Evolutionary conservation across 2,329 filamentous ascomycete species (phyloP).

Genomic region (Gyromitra esculenta): DNA sequence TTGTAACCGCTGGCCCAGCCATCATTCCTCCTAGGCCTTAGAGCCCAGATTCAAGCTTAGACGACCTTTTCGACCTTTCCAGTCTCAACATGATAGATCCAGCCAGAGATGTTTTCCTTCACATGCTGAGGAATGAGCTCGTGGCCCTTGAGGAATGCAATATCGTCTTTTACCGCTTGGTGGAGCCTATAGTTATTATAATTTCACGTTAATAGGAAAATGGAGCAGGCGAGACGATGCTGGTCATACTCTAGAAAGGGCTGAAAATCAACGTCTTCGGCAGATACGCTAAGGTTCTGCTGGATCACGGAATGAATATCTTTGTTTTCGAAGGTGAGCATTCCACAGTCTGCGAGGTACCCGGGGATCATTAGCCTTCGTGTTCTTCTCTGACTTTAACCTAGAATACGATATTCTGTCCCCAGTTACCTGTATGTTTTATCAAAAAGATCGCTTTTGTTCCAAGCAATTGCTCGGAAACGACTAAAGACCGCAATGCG

Average conservation of each 20-base stretch:
- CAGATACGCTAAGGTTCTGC: conserved; percentile 68
- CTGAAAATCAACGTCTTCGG: conserved; percentile 61
- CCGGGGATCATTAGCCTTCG: neutral
- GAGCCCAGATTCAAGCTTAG: conserved; percentile 54
- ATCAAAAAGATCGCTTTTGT: conserved; percentile 78
- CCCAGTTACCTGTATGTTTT: conserved; percentile 66
- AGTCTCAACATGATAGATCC: conserved; percentile 81
- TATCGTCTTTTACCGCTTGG: conserved; percentile 72
- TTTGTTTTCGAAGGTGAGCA: conserved; percentile 73
- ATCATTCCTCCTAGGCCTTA: neutral
- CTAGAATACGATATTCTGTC: conserved; percentile 48
- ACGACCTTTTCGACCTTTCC: conserved; percentile 69
- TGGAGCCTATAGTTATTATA: conserved; percentile 62
- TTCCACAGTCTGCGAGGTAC: conserved; percentile 71
- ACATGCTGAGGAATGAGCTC: conserved; percentile 70
- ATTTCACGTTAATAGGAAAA: neutral
- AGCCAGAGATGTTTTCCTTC: conserved; percentile 69
- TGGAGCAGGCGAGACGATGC: conserved; percentile 9
- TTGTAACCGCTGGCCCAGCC: neutral
- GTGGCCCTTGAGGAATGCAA: conserved; percentile 70
- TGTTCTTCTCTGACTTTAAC: conserved; percentile 39
- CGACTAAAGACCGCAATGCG: conserved; percentile 77
- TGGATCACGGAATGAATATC: conserved; percentile 68
- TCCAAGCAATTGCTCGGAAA: conserved; percentile 80
- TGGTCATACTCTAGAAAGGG: conserved; percentile 34